Percentiles rank a stretch among this genome's conserved stretches.
phyloP scores from a whole-genome alignment of 2,329 filamentous ascomycete species.

The Hymenoscyphus albidus region DNA sequence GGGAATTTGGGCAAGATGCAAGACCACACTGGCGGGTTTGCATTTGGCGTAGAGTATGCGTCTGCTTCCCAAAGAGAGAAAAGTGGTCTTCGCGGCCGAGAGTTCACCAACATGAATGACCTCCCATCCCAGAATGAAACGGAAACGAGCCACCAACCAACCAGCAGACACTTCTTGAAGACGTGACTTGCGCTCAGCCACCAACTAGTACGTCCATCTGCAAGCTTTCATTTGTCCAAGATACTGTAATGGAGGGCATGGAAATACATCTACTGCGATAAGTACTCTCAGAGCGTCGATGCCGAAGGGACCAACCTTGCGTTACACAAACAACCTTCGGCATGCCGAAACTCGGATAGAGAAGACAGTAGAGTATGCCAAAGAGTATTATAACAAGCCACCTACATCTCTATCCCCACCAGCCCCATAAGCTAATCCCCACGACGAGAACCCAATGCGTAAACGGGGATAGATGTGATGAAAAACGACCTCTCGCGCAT shows the following conservation, averaged over 20 bases:
- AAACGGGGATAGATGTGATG: background rate
- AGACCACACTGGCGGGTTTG: background rate
- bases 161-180: background rate
- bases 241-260: background rate
- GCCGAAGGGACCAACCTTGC: background rate
- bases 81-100: background rate
- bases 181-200: background rate
- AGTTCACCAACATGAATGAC: background rate
- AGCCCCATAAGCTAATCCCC: background rate
- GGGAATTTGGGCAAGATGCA: background rate
- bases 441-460: background rate
- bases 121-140: background rate
- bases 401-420: background rate
- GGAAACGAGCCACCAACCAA: background rate
- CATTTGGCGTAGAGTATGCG: background rate
- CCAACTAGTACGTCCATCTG: background rate
- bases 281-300: background rate
- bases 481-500: background rate
- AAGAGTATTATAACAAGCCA: background rate
- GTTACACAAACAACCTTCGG: slow-evolving; percentile 4
- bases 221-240: too few species aligned
- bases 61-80: background rate
- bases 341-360: background rate
- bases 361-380: too few species aligned
- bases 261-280: background rate